These are phyloP conservation scores for Apiospora sp. DNA, from an alignment of 2,329 filamentous ascomycete species.

Conservation along the genomic window DNA sequence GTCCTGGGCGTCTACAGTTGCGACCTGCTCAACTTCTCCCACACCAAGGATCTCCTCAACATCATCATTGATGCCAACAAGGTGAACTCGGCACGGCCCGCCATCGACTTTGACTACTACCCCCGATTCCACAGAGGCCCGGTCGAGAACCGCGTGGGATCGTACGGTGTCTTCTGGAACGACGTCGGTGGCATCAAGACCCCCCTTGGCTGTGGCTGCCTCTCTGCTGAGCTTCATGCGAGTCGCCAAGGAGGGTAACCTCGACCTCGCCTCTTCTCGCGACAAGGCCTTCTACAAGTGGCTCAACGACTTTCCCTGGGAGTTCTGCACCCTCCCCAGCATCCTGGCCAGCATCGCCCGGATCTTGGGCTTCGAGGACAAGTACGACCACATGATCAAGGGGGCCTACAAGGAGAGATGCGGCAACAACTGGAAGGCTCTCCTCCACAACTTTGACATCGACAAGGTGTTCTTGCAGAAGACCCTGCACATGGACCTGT, in stretches of 20 bases:
- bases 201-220: slow-evolving; percentile 29
- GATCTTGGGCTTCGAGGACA: not conserved
- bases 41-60: slow-evolving; percentile 33
- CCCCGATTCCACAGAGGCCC: slow-evolving; percentile 28
- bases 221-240: slow-evolving; percentile 30
- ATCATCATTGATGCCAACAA: slow-evolving; percentile 32
- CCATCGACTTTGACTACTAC: slow-evolving; percentile 35
- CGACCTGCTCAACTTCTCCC: slow-evolving; percentile 39
- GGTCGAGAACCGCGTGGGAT: slow-evolving; percentile 27
- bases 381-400: not conserved
- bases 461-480: slow-evolving; percentile 23
- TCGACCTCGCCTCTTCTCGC: slow-evolving; percentile 36
- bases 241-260: slow-evolving; percentile 27
- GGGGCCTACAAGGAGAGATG: not conserved
- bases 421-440: not conserved
- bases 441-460: too few relatives aligned
- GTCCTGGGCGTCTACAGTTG: slow-evolving; percentile 39
- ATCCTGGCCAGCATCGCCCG: slow-evolving; percentile 31
- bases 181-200: slow-evolving; percentile 32
- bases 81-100: not conserved
- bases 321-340: slow-evolving; percentile 26
- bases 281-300: slow-evolving; percentile 39
- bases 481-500: slow-evolving; percentile 32
- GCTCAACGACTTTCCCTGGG: slow-evolving; percentile 38
- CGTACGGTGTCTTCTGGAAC: slow-evolving; percentile 36